Percentiles rank a stretch among this genome's conserved stretches.
Evolutionary conservation across 805 yeast genomes (phyloP).

Genomic region (Ogataea zsoltii): DNA sequence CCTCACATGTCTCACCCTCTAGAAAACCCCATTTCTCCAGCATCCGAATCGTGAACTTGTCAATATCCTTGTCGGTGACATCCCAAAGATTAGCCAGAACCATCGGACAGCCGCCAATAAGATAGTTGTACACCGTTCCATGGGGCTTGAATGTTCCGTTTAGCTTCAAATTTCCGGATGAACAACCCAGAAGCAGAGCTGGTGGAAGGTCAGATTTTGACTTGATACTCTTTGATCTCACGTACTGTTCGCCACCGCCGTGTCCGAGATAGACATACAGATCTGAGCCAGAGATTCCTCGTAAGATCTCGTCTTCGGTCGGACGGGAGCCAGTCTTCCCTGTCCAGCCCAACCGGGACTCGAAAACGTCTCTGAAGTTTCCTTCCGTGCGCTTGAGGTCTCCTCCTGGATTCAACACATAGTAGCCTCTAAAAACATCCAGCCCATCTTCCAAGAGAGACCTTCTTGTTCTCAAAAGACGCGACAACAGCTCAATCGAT

Average conservation of each 20-base stretch:
- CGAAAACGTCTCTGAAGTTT: conserved; percentile 49
- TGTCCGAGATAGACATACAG: conserved; percentile 86
- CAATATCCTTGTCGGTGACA: conserved; percentile 95
- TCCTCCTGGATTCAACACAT: conserved; percentile 78
- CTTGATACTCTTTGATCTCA: conserved; percentile 56
- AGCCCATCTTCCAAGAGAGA: conserved; percentile 19
- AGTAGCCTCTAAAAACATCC: conserved; percentile 44
- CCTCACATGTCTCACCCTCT: conserved; percentile 13
- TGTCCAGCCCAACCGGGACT: conserved; percentile 42
- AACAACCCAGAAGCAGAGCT: conserved; percentile 79
- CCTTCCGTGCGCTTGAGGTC: conserved; percentile 71
- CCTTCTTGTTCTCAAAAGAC: conserved; percentile 33
- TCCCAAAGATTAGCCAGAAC: conserved; percentile 91
- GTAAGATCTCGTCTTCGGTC: conserved; percentile 49
- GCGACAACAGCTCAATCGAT: conserved; percentile 48
- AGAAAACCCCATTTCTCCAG: conserved; percentile 69
- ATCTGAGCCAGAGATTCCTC: conserved; percentile 42
- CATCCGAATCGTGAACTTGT: conserved; percentile 63
- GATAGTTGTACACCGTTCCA: conserved; percentile 76
- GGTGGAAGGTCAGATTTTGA: conserved; percentile 51
- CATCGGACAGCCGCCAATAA: conserved; percentile 81
- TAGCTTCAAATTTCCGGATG: conserved; percentile 68
- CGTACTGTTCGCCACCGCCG: conserved; percentile 92
- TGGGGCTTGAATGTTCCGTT: conserved; percentile 66
- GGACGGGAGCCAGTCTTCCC: conserved; percentile 62